Evolutionary conservation across 495 filamentous ascomycete genomes (phyloP).

Genomic region (Neurospora sp.): DNA sequence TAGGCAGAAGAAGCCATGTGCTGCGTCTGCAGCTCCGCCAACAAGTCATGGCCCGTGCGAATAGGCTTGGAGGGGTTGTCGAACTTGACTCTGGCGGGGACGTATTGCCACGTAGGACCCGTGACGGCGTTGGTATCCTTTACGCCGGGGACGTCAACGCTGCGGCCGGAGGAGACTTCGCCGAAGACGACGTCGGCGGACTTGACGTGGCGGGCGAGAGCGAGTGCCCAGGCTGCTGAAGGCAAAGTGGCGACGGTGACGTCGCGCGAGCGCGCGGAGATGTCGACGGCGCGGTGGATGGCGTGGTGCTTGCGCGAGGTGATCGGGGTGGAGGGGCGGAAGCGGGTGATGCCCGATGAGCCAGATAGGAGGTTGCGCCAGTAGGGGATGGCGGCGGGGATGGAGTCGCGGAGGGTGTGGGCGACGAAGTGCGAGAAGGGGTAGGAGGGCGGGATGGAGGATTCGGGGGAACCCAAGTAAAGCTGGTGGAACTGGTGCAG

Average conservation of each 20-base stretch:
- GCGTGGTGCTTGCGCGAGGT: constrained; percentile 22
- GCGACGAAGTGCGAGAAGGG: constrained; percentile 52
- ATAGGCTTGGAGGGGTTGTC: not conserved
- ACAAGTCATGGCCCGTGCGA: constrained; percentile 22
- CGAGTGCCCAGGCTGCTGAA: constrained; percentile 52
- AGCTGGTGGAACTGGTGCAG: constrained; percentile 35
- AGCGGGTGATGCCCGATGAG: constrained; percentile 35
- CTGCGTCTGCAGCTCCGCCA: constrained; percentile 27
- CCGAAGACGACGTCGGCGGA: constrained; percentile 48
- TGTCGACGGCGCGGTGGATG: constrained; percentile 32
- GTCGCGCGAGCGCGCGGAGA: constrained; percentile 31
- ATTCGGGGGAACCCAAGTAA: constrained; percentile 14
- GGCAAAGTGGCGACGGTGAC: constrained; percentile 49
- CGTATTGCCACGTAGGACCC: constrained; percentile 35
- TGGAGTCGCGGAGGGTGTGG: constrained; percentile 25
- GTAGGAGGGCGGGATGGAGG: constrained; percentile 27
- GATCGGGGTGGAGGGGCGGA: constrained; percentile 23
- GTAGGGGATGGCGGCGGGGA: constrained; percentile 35
- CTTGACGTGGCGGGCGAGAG: constrained; percentile 42
- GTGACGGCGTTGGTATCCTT: constrained; percentile 34
- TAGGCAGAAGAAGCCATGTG: constrained; percentile 24
- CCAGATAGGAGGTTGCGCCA: constrained; percentile 46
- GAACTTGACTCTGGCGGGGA: constrained; percentile 28
- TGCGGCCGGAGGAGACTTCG: constrained; percentile 49
- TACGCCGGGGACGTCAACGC: constrained; percentile 37